phyloP scores from a whole-genome alignment of 2,329 filamentous ascomycete species.

The Trichothecium sympodiale region DNA sequence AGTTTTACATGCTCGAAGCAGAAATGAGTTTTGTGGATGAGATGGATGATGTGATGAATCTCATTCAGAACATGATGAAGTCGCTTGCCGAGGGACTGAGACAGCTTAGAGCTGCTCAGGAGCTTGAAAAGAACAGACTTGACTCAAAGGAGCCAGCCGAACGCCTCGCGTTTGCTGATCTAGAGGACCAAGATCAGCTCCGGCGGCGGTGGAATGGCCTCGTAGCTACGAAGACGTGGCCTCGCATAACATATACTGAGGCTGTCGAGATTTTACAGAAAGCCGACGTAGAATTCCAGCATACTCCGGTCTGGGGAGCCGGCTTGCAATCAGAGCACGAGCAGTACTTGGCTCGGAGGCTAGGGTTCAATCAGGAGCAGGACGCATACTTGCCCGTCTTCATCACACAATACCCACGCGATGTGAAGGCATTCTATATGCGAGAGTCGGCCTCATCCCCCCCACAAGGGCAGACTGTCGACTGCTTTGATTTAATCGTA shows the following conservation, averaged over 20 bases:
- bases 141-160: slow-evolving; percentile 27
- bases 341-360: slow-evolving; percentile 62
- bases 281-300: slow-evolving; percentile 52
- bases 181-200: slow-evolving; percentile 36
- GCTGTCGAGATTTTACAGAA: slow-evolving; percentile 60
- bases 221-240: slow-evolving; percentile 47
- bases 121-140: slow-evolving; percentile 27
- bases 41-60: slow-evolving; percentile 60
- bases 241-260: slow-evolving; percentile 70
- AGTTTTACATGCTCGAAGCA: slow-evolving; percentile 98
- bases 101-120: slow-evolving; percentile 28
- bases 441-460: slow-evolving; percentile 20
- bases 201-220: slow-evolving; percentile 64
- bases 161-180: slow-evolving; percentile 28
- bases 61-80: slow-evolving; percentile 71
- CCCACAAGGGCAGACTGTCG: slow-evolving; percentile 47
- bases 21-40: slow-evolving; percentile 71
- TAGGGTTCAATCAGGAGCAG: slow-evolving; percentile 40
- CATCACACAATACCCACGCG: slow-evolving; percentile 82
- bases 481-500: slow-evolving; percentile 84
- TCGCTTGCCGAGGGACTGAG: slow-evolving; percentile 30
- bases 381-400: slow-evolving; percentile 60
- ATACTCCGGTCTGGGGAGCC: slow-evolving; percentile 57
- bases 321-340: slow-evolving; percentile 89
- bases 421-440: slow-evolving; percentile 81